These are phyloP conservation scores for Barnettozyma pratensis DNA, from an alignment of 805 yeast species.

Conservation along the genomic window DNA sequence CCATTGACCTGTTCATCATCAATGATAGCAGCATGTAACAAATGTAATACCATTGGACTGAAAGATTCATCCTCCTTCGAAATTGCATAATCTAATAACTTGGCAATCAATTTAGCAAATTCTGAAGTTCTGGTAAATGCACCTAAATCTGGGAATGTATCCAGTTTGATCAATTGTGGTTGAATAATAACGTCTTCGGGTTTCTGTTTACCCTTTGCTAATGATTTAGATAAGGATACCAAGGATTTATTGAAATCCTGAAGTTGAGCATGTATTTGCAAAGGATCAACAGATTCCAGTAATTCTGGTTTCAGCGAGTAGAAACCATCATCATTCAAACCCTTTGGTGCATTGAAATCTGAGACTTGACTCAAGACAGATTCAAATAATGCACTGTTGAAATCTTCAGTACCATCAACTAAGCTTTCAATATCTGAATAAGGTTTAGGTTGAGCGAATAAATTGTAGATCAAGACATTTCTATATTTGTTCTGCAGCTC, in stretches of 20 bases:
- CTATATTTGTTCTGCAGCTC: slow-evolving; percentile 28
- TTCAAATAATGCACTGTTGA: slow-evolving; percentile 45
- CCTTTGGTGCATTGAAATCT: slow-evolving; percentile 58
- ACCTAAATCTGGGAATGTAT: slow-evolving; percentile 40
- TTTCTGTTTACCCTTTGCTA: slow-evolving; percentile 27
- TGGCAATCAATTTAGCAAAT: slow-evolving; percentile 54
- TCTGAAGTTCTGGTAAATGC: slow-evolving; percentile 43
- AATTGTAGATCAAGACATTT: slow-evolving; percentile 41
- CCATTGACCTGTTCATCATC: slow-evolving; percentile 45
- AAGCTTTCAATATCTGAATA: slow-evolving; percentile 45
- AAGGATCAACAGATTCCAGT: slow-evolving; percentile 51
- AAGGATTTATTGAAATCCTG: slow-evolving; percentile 49
- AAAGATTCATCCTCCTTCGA: slow-evolving; percentile 47
- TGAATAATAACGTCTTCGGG: slow-evolving; percentile 38
- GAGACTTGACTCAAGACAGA: slow-evolving; percentile 60
- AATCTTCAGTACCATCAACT: slow-evolving; percentile 28
- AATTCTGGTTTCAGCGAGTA: slow-evolving; percentile 49
- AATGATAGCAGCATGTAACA: slow-evolving; percentile 57
- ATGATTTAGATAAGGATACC: slow-evolving; percentile 37
- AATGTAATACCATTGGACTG: slow-evolving; percentile 57
- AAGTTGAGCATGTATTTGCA: slow-evolving; percentile 40
- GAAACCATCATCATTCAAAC: slow-evolving; percentile 61
- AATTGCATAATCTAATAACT: slow-evolving; percentile 50
- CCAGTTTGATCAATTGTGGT: slow-evolving; percentile 35
- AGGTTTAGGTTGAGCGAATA: slow-evolving; percentile 48